Evolutionary conservation across 306 rosid genomes (phyloP).

Genomic region (Vigna unguiculata): DNA sequence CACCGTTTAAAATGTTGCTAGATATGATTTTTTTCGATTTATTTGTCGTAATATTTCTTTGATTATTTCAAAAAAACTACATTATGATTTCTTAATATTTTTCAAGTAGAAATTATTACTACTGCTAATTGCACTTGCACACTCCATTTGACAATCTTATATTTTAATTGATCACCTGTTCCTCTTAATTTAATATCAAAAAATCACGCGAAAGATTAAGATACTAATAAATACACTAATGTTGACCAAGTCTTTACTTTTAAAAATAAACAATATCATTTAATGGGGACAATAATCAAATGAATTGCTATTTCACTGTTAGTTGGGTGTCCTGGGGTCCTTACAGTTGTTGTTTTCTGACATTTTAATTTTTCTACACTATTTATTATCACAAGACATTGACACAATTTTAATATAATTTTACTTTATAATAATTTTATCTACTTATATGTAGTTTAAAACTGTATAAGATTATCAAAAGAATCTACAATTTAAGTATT

Average conservation of each 20-base stretch:
- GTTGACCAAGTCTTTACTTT: constrained; percentile 29
- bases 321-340: constrained; percentile 1
- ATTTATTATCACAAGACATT: neutral
- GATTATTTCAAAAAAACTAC: too few relatives aligned
- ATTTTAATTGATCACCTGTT: neutral
- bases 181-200: neutral
- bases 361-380: neutral
- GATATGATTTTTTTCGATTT: too few relatives aligned
- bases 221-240: neutral
- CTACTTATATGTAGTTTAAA: neutral
- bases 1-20: too few relatives aligned
- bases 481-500: neutral
- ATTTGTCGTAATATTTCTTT: too few relatives aligned
- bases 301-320: neutral
- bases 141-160: too few relatives aligned
- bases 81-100: too few relatives aligned
- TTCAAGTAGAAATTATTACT: too few relatives aligned
- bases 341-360: neutral
- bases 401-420: neutral
- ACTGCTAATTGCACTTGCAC: too few relatives aligned
- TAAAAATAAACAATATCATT: constrained; percentile 20
- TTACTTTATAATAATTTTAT: neutral
- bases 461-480: neutral
- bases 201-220: neutral
- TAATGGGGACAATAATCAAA: neutral